These are phyloP conservation scores for Xerocomellus dryophilus DNA, from an alignment of 768 basidiomycete species.

Conservation along the genomic window DNA sequence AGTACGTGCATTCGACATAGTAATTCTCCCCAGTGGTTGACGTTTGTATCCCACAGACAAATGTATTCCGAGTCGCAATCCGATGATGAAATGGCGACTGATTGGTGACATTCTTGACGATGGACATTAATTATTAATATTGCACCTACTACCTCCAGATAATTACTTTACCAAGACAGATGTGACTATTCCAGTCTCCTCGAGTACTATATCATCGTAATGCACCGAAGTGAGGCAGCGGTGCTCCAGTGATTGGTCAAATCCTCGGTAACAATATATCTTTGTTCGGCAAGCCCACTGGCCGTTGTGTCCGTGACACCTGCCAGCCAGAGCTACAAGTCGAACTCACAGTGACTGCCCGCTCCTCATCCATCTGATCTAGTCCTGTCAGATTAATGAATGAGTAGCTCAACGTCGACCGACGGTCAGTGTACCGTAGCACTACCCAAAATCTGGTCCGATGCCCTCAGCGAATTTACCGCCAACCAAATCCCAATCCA, in stretches of 20 bases:
- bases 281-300: neutral
- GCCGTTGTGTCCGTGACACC: too few species aligned
- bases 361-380: neutral
- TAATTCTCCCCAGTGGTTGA: neutral
- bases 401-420: neutral
- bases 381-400: neutral
- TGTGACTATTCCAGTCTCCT: neutral
- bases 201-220: neutral
- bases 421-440: neutral
- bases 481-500: conserved; percentile 14
- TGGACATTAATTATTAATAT: neutral
- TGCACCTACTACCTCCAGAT: neutral
- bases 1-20: neutral
- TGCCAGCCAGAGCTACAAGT: neutral
- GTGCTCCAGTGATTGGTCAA: neutral
- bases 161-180: neutral
- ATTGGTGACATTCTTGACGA: neutral
- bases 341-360: neutral
- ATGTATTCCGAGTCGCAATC: neutral
- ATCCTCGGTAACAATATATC: too few species aligned
- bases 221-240: too few species aligned
- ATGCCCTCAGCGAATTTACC: conserved; percentile 4
- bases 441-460: conserved; percentile 1
- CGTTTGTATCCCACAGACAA: neutral
- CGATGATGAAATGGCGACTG: neutral